Base-by-base conservation (phyloP, 306 rosid species). In the Luffa aegyptiaca region DNA sequence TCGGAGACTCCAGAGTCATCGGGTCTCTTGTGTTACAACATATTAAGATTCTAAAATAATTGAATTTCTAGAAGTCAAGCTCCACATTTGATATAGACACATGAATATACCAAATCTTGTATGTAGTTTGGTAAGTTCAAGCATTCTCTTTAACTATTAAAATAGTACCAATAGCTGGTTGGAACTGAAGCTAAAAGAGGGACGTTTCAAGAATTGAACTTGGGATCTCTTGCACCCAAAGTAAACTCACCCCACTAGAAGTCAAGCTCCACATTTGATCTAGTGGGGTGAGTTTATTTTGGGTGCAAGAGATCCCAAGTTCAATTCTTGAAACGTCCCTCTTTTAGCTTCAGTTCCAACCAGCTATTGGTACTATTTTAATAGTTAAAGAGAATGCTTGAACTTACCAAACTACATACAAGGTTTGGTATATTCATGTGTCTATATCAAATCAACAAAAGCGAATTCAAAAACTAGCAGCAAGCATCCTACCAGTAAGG, bases 301-400 rank as follows among this genome's bases (percentile, higher is more conserved):
- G 89, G 89, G 86, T 86, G 89, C 84, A 71, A 85, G 86, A 83
- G 90, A 88, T 86, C 87, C 86, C 89, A 84, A 83, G 83, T 83
- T 81, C 78, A 53, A 85, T 86, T 88, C 90, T 83, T 79, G 83
- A 85, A 84, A 84, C 83, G 89, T 84, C 84, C 90, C 35, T 70
- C 20, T 20, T 70, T 2, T 65, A 65, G 48, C 48, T 37, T 65
- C 72, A 65, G 72, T 13, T 13, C 17, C 72, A 65, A 18, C 48
- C 26, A 65, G 7, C 26, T 37, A 16, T 36, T 64, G 21, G 45
- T 37, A 37, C 72, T 65, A 65, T 37, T 70, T 70, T 70, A 10
- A 42, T 21, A 70, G 55, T 44, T 70, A 45, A 44, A 45, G 18
- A 45, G 10, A 11, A 42, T 35, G n/a, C 13, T 63, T 63, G 35